Conservation (phyloP, 495 filamentous ascomycete species). For the Penicillium mononematosum region DNA sequence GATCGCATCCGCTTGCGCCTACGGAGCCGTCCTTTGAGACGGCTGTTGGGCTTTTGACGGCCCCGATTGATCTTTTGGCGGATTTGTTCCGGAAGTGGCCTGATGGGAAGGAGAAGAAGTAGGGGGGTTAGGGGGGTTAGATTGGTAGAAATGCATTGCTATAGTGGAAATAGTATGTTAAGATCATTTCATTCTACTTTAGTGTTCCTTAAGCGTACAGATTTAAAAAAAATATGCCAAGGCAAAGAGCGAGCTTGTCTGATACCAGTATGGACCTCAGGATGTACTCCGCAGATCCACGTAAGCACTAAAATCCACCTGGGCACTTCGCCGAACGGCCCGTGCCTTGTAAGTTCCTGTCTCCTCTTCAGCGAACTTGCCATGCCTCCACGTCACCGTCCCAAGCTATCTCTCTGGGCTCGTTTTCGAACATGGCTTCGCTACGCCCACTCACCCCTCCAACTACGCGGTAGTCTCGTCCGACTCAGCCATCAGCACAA, state of each 20-base stretch:
- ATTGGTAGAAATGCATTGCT: too few relatives aligned
- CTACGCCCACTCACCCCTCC: constrained; percentile 26
- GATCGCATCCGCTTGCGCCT: constrained; percentile 48
- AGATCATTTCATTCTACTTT: too few relatives aligned
- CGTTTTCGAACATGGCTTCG: constrained; percentile 26
- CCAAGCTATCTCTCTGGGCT: constrained; percentile 23
- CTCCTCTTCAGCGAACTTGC: too few relatives aligned
- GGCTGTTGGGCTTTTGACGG: constrained; percentile 24
- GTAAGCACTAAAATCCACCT: too few relatives aligned
- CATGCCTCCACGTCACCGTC: constrained; percentile 17
- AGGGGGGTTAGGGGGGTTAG: neutral
- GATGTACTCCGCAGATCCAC: too few relatives aligned
- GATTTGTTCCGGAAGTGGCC: constrained; percentile 38
- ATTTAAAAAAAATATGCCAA: too few relatives aligned
- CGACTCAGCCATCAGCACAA: constrained; percentile 27
- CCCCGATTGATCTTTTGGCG: constrained; percentile 28
- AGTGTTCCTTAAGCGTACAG: too few relatives aligned
- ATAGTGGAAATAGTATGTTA: too few relatives aligned
- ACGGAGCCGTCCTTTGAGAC: constrained; percentile 30
- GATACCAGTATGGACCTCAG: too few relatives aligned
- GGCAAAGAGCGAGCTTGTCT: too few relatives aligned
- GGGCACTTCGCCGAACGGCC: too few relatives aligned
- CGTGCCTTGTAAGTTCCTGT: too few relatives aligned
- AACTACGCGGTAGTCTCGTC: constrained; percentile 23
- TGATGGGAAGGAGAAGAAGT: constrained; percentile 2